phyloP scores from a whole-genome alignment of 176 grass and related monocot genomes.

The Luzula sylvatica region DNA sequence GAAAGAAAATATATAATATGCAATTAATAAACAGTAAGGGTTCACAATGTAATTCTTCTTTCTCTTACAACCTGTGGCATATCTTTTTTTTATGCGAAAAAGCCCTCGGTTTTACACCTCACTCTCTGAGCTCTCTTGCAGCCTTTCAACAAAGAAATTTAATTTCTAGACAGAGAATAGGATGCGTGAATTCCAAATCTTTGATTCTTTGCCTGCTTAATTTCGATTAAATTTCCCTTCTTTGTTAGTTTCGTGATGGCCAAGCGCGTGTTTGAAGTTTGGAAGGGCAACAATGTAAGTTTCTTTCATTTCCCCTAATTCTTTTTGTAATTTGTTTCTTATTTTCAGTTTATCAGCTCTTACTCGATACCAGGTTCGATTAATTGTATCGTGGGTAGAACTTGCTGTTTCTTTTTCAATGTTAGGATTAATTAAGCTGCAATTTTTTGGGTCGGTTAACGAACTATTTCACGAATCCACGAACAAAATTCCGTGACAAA shows the following conservation, averaged over 20 bases:
- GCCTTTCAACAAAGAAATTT: conserved; percentile 5
- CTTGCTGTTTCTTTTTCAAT: not conserved
- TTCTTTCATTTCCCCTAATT: conserved; percentile 8
- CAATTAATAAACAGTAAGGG: not conserved
- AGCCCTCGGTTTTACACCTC: conserved; percentile 20
- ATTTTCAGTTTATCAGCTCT: not conserved
- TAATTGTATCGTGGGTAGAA: conserved; percentile 12
- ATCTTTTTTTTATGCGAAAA: conserved; percentile 12
- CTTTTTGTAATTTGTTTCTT: not conserved
- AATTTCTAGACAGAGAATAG: not conserved
- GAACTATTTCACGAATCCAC: too few relatives aligned
- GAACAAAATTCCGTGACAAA: too few relatives aligned
- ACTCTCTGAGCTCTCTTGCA: conserved; percentile 7
- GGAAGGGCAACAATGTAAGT: conserved; percentile 80
- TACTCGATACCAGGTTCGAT: not conserved
- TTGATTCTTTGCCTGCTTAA: conserved; percentile 7
- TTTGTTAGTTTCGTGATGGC: conserved; percentile 30
- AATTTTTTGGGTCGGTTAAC: not conserved
- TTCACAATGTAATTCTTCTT: not conserved
- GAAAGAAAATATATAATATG: not conserved
- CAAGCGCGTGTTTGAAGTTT: conserved; percentile 74
- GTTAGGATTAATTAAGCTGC: not conserved
- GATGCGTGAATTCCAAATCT: conserved; percentile 20
- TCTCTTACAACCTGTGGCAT: conserved; percentile 1
- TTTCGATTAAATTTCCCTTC: not conserved